Evolutionary conservation across 768 basidiomycete species (phyloP).

Genomic region (Agaricus bisporus): DNA sequence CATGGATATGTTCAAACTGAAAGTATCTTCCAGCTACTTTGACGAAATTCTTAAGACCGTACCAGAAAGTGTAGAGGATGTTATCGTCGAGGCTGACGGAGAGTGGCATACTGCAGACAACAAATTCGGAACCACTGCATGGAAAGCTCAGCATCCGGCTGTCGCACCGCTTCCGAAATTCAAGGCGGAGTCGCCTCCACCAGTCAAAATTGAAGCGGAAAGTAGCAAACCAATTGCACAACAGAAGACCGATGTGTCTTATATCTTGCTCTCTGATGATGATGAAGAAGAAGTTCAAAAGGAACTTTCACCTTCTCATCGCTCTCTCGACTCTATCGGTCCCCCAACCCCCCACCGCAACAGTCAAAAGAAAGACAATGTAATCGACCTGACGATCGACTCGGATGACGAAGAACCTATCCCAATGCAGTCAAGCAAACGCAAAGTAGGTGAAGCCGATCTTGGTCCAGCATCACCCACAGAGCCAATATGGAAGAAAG

Average conservation of each 20-base stretch:
- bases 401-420: conserved; percentile 57
- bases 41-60: conserved; percentile 76
- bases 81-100: conserved; percentile 89
- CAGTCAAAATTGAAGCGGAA: conserved; percentile 20
- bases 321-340: conserved; percentile 22
- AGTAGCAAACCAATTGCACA: conserved; percentile 32
- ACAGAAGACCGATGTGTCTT: conserved; percentile 40
- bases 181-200: conserved; percentile 23
- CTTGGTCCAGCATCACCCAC: conserved; percentile 39
- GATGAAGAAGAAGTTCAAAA: conserved; percentile 71
- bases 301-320: conserved; percentile 63
- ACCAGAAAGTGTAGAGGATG: conserved; percentile 80
- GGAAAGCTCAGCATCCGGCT: conserved; percentile 55
- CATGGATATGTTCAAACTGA: background rate
- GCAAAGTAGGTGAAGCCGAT: conserved; percentile 52
- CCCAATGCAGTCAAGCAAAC: conserved; percentile 39
- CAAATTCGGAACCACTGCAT: conserved; percentile 69
- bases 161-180: conserved; percentile 22
- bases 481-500: conserved; percentile 74
- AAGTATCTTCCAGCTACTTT: conserved; percentile 58
- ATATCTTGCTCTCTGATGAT: conserved; percentile 71
- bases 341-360: conserved; percentile 17
- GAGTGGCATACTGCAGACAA: conserved; percentile 94
- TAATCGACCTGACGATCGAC: conserved; percentile 84
- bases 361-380: conserved; percentile 35